Evolutionary conservation across 2,329 filamentous ascomycete species (phyloP).

Genomic region (Penicillium sp.): DNA sequence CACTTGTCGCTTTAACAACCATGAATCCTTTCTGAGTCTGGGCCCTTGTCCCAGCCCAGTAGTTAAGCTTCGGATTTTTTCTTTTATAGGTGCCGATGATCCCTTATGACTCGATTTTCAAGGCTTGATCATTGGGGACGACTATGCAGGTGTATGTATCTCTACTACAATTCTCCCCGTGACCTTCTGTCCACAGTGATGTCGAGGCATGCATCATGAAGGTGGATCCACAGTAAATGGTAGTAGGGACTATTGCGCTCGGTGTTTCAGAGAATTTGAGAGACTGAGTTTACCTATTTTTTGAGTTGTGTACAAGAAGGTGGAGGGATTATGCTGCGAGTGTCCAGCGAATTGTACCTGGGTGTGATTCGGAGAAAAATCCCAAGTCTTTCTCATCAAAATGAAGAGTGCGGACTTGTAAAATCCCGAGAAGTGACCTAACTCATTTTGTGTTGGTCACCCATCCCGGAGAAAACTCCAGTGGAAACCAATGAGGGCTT

Average conservation of each 20-base stretch:
- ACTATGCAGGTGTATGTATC: too few relatives aligned
- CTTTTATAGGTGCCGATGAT: too few relatives aligned
- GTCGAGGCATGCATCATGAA: too few relatives aligned
- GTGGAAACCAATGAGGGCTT: constrained; percentile 1
- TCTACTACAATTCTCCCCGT: too few relatives aligned
- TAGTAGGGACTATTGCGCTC: background rate
- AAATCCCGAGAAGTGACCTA: too few relatives aligned
- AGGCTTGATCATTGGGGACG: too few relatives aligned
- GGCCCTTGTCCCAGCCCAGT: too few relatives aligned
- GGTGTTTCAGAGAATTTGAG: background rate
- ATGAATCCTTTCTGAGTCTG: too few relatives aligned
- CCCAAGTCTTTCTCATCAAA: background rate
- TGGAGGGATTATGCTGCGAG: too few relatives aligned
- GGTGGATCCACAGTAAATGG: background rate
- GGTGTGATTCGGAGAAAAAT: background rate
- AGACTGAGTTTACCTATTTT: background rate
- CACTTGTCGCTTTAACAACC: too few relatives aligned
- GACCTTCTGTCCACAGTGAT: background rate
- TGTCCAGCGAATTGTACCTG: background rate
- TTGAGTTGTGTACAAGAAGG: background rate
- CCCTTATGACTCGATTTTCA: too few relatives aligned
- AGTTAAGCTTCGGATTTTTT: too few relatives aligned
- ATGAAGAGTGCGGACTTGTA: background rate
- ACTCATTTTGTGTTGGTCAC: background rate
- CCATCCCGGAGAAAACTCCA: background rate